These are phyloP conservation scores for Trametes cubensis DNA, from an alignment of 768 basidiomycete genomes.

Conservation along the genomic window DNA sequence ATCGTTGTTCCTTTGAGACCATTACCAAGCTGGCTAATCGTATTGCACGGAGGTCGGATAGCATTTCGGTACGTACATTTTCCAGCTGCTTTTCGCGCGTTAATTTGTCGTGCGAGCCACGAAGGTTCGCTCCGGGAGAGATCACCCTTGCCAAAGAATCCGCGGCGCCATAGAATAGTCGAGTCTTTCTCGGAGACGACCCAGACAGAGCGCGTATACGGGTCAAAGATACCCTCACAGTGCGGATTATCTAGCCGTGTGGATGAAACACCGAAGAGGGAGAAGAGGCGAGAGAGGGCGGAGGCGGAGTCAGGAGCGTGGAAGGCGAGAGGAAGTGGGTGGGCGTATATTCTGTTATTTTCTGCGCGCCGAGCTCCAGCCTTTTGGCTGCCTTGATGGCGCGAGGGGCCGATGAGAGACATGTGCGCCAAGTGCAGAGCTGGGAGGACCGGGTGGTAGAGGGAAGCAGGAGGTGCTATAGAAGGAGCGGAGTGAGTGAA, in stretches of 20 bases:
- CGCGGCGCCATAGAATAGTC: slow-evolving; percentile 78
- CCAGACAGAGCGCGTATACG: slow-evolving; percentile 86
- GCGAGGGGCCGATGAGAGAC: slow-evolving; percentile 49
- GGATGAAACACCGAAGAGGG: slow-evolving; percentile 50
- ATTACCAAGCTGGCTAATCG: too few species aligned
- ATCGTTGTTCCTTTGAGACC: too few species aligned
- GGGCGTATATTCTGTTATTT: slow-evolving; percentile 67
- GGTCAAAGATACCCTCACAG: slow-evolving; percentile 78
- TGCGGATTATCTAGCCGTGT: slow-evolving; percentile 69
- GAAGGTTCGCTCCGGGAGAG: slow-evolving; percentile 93
- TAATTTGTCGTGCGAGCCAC: slow-evolving; percentile 84
- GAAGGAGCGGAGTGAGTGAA: background rate
- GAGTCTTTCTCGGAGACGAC: slow-evolving; percentile 65
- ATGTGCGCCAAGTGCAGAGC: slow-evolving; percentile 32
- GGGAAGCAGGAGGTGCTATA: too few species aligned
- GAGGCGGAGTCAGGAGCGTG: slow-evolving; percentile 40
- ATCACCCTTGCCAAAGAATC: slow-evolving; percentile 98
- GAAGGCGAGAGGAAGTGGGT: slow-evolving; percentile 67
- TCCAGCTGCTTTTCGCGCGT: slow-evolving; percentile 58
- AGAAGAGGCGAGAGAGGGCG: slow-evolving; percentile 42
- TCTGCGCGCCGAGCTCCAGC: slow-evolving; percentile 57
- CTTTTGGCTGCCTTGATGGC: slow-evolving; percentile 42
- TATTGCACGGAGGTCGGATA: too few species aligned
- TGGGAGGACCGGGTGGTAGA: background rate
- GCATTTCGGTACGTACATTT: slow-evolving; percentile 36